Conservation (phyloP, 192 early-diverging fungal species). For the Dimargaris cristalligena region DNA sequence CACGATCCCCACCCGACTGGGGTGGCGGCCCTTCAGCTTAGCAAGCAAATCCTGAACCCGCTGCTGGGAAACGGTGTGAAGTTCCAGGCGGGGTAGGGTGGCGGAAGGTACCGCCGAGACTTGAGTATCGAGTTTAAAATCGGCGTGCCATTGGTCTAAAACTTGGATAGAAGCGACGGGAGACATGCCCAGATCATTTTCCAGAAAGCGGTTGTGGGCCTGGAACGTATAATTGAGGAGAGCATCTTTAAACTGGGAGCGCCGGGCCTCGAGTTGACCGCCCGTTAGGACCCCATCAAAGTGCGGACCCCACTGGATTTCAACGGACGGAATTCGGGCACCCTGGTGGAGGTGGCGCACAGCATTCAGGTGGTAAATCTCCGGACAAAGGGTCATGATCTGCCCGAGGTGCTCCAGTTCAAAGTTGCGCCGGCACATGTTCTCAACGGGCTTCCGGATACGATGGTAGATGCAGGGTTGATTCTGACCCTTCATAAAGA, state of each 20-base stretch:
- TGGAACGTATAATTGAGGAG: neutral
- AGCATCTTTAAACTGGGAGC: neutral
- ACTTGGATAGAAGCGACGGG: neutral
- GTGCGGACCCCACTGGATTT: constrained; percentile 1
- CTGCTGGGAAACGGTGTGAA: constrained; percentile 7
- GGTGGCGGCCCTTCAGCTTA: neutral
- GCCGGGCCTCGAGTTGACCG: neutral
- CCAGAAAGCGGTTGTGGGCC: constrained; percentile 2
- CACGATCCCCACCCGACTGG: neutral
- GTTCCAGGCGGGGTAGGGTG: constrained; percentile 5
- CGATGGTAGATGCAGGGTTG: constrained; percentile 27
- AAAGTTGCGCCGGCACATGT: constrained; percentile 33
- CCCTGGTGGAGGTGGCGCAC: constrained; percentile 15
- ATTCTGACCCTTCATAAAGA: constrained; percentile 18
- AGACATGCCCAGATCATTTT: too few species aligned
- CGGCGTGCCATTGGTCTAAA: constrained; percentile 4
- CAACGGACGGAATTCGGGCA: constrained; percentile 20
- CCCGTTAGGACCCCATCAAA: neutral
- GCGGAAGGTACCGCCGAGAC: neutral
- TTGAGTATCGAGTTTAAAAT: constrained; percentile 5
- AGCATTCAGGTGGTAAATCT: constrained; percentile 23
- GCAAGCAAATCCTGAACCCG: constrained; percentile 7
- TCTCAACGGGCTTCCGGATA: constrained; percentile 31
- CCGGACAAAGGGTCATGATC: constrained; percentile 32
- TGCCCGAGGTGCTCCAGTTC: constrained; percentile 30